Evolutionary conservation across 176 grass and related monocot genomes (phyloP), one percentile per base, ranked within the genome.

Genomic region (Stipa capillata): DNA sequence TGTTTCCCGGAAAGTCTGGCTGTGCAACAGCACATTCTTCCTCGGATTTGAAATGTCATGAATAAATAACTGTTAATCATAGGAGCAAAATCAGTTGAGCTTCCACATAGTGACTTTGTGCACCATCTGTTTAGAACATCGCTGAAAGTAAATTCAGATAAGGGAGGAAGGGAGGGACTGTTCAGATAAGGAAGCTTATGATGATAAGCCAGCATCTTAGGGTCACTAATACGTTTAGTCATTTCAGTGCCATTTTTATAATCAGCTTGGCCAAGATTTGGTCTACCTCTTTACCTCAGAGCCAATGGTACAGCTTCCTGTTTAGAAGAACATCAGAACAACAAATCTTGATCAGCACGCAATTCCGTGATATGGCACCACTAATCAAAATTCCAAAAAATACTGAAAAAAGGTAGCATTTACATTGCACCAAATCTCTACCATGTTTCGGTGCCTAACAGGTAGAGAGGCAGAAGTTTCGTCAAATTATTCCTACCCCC

Each of bases 181-280:
- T 43, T 65, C 37, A 80, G 57, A 85, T 79, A 63, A 55, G 54
- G 55, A 62, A 55, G 84, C n/a, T 73, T 74, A 73, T 15, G 68
- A 15, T 18, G 69, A 84, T 82, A 84, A 88, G 81, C 41, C 25
- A 67, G 81, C 86, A 88, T 88, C 81, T 88, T 36, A 79, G 16
- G 42, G 67, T 84, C 51, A 79, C 86, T 80, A 83, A 73, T 79
- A 84, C 6, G 75, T 74, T 84, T 35, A 60, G 81, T 80, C 86
- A 88, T 24, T 79, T 88, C 74, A 48, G n/a, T 13, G 20, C 43
- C 61, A 76, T 61, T 89, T 75, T 84, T 80, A 49, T 80, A 89
- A 85, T 74, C 44, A 36, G 16, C 24, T 24, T 74, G 32, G 4
- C 57, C 13, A 74, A 68, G 76, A 85, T 87, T 83, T 83, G 79